Conservation (phyloP, 1,139 yeast genomes). For the Zygotorulaspora mrakii region DNA sequence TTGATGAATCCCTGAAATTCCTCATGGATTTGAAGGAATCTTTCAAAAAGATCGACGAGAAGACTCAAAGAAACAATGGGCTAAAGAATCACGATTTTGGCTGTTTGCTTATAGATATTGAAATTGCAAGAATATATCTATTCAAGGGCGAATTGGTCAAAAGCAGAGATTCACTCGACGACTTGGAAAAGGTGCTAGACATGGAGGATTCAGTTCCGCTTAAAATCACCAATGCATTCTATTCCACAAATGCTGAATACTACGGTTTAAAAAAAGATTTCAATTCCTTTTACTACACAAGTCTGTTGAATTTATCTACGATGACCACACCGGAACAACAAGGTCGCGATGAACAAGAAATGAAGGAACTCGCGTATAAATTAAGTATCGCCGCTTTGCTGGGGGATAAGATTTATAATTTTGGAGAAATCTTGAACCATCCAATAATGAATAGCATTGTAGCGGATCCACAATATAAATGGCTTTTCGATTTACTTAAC, state of each 20-base stretch:
- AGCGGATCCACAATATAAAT: constrained; percentile 50
- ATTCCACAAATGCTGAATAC: constrained; percentile 74
- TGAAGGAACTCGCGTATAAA: constrained; percentile 67
- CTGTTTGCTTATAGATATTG: constrained; percentile 66
- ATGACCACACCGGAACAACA: constrained; percentile 36
- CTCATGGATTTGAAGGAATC: constrained; percentile 48
- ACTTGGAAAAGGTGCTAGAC: constrained; percentile 57
- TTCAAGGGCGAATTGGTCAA: constrained; percentile 54
- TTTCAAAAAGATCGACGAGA: constrained; percentile 40
- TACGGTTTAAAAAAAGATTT: constrained; percentile 73
- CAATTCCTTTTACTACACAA: constrained; percentile 70
- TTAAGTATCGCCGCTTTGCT: constrained; percentile 81
- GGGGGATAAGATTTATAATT: constrained; percentile 90
- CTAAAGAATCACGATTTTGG: constrained; percentile 36
- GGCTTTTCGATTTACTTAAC: constrained; percentile 71
- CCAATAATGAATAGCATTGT: constrained; percentile 65
- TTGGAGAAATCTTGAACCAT: constrained; percentile 90
- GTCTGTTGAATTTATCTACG: constrained; percentile 61
- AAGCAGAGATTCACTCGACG: constrained; percentile 68
- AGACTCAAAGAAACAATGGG: constrained; percentile 37
- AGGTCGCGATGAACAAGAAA: constrained; percentile 47
- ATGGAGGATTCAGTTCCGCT: constrained; percentile 59
- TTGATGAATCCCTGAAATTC: constrained; percentile 53
- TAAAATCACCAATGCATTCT: constrained; percentile 77
- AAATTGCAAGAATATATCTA: constrained; percentile 70